Base-by-base conservation (phyloP, 305 asterid species). In the Fraxinus xanthoxyloides region DNA sequence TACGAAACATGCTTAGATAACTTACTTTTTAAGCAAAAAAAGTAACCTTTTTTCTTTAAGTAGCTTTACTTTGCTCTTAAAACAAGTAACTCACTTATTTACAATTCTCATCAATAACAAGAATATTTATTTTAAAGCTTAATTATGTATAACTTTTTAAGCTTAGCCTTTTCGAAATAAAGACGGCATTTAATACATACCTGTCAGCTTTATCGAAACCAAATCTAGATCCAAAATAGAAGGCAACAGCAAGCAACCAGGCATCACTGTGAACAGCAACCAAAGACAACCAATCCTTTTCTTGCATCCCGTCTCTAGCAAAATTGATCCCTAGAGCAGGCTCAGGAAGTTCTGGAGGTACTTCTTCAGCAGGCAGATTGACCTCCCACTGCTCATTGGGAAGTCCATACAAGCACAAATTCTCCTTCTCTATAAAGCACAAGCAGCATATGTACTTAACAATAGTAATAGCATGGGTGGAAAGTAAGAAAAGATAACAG, bases 241-340 rank as follows among this genome's bases (percentile, higher is more conserved):
- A 89, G 76, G 92, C 80, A 77, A 87, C 87, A 35, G 90, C 79
- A 59, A 89, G 88, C 81, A 87, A 81, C 92, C 92, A 89, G 19
- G 92, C 84, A 72, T 89, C 90, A 76, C 92, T 82, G 77, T 89
- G 92, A 72, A 84, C 85, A 72, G 92, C 87, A 75, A 89, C 89
- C 34, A 87, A 76, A 46, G 92, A 86, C 76, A 87, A 65, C 92
- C 90, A 89, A 34, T 89, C 92, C 76, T 89, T 89, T 19, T 81
- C 90, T 83, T 84, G 86, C 92, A 89, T 87, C 31, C 90, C 90
- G 24, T 85, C 92, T 79, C 92, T 87, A 31, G 92, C 87, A 82
- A 87, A 89, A 85, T 87, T 87, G 70, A 89, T 89, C 48, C 92
- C 92, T 72, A 86, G 69, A 78, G 87, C 90, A 82, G 89, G 92